Base-by-base conservation (phyloP, 495 filamentous ascomycete species). In the Xylaria scruposa region DNA sequence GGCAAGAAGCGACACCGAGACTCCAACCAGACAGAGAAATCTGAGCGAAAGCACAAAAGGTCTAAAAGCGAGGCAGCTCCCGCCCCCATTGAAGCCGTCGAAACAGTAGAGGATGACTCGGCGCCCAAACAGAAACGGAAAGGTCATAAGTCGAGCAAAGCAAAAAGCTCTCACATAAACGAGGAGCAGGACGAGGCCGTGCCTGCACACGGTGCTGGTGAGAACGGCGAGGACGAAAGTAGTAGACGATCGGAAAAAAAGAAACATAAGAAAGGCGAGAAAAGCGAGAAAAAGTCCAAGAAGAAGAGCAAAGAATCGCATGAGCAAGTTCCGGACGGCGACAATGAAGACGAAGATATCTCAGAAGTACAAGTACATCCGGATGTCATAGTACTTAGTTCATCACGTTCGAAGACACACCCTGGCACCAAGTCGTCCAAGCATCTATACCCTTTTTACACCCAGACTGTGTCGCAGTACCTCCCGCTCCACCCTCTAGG, bases 381-480 rank as follows among this genome's bases (percentile, higher is more conserved):
- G 79, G 72, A 67, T 68, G 67, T 66, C 49, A 49, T 67, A 8
- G 70, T 71, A 19, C 49, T 71, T 5, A 21, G 31, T 0, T 71
- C 70, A 17, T 42, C 61, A 31, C 70, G 13, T 60, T 56, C 71
- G 51, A 46, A 71, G 56, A 49, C 71, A 71, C 56, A 63, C 24
- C 42, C 68, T 24, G 56, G 67, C 47, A 60, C 47, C 21, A 26
- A 73, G 49, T 56, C 62, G 58, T 65, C 53, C 66, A 69, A 75
- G 17, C 64, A 73, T 36, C 72, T 76, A 24, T 84, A 83, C 31
- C 85, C 85, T 6, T 85, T 87, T 74, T 86, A 81, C 67, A 85
- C 80, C 21, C 85, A 86, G 67, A 81, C 81, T 26, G 75, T 85
- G 54, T 85, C 85, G 10, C 81, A 86, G 44, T 86, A 85, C 75